A percentile compares a stretch with the other conserved stretches of the same genome.
phyloP scores from a whole-genome alignment of 331 rosid genomes.

The Erythrophleum ivorense region DNA sequence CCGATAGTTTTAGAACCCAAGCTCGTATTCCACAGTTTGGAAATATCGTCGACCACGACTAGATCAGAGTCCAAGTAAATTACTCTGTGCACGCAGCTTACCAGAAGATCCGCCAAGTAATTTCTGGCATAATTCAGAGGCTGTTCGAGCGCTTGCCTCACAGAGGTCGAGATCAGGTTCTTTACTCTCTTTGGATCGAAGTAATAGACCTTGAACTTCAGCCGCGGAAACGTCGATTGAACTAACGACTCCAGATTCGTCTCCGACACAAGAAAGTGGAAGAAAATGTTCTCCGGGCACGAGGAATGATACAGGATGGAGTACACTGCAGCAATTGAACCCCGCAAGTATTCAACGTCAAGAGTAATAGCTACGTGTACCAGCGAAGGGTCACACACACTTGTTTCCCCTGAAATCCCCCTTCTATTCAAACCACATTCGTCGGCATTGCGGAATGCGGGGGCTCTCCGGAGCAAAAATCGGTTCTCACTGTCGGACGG shows the following conservation, averaged over 20 bases:
- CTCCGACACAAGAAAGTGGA: conserved; percentile 75
- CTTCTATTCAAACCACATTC: conserved; percentile 49
- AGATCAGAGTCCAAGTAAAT: conserved; percentile 83
- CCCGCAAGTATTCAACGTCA: conserved; percentile 84
- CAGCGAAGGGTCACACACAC: conserved; percentile 67
- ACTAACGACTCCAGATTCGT: conserved; percentile 58
- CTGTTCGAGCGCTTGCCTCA: conserved; percentile 77
- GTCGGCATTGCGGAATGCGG: conserved; percentile 66
- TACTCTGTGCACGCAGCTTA: conserved; percentile 57
- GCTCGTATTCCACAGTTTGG: conserved; percentile 64
- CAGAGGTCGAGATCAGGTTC: conserved; percentile 66
- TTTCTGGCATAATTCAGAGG: conserved; percentile 83
- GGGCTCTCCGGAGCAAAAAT: conserved; percentile 59
- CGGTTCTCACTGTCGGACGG: conserved; percentile 28
- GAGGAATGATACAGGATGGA: conserved; percentile 68
- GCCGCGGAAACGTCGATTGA: conserved; percentile 63
- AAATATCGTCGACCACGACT: conserved; percentile 67
- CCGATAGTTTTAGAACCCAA: conserved; percentile 60
- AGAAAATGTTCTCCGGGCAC: conserved; percentile 80
- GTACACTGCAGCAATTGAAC: conserved; percentile 88
- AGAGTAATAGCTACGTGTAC: conserved; percentile 88
- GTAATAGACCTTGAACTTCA: conserved; percentile 75
- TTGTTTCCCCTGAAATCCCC: conserved; percentile 21
- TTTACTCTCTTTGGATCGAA: conserved; percentile 70
- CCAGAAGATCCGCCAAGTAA: conserved; percentile 73